Evolutionary conservation across 2,329 filamentous ascomycete genomes (phyloP).

Genomic region (Pseudogymnoascus sp.): DNA sequence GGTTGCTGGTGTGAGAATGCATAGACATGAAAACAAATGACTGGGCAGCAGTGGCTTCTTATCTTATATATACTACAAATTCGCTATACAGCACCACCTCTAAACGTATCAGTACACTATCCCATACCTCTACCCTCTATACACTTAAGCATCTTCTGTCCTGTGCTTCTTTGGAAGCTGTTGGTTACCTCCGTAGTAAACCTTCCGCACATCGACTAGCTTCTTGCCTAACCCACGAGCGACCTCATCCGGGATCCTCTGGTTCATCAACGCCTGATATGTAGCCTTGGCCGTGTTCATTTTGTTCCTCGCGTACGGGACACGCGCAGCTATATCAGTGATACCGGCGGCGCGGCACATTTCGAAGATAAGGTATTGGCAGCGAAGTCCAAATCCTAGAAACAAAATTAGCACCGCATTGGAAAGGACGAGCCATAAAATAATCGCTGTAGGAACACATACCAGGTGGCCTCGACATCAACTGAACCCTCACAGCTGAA

Average conservation of each 20-base stretch:
- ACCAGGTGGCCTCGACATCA: conserved; percentile 84
- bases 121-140: background rate
- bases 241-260: conserved; percentile 82
- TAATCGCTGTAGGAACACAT: conserved; percentile 29
- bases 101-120: conserved; percentile 3
- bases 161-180: background rate
- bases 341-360: conserved; percentile 85
- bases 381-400: conserved; percentile 85
- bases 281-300: conserved; percentile 98
- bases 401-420: background rate
- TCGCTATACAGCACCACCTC: conserved; percentile 1
- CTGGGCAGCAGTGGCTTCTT: background rate
- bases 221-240: conserved; percentile 87
- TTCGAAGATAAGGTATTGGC: conserved; percentile 86
- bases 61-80: conserved; percentile 8
- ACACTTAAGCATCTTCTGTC: background rate
- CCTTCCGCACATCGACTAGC: conserved; percentile 89
- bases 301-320: conserved; percentile 80
- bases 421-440: background rate
- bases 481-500: conserved; percentile 74
- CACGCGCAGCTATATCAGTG: conserved; percentile 73
- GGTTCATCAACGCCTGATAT: conserved; percentile 71
- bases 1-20: background rate
- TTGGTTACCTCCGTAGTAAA: conserved; percentile 73
- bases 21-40: background rate